Percentiles rank a stretch among this genome's conserved stretches.
phyloP scores from a whole-genome alignment of 2,329 filamentous ascomycete species.

The Sporothrix sp. region DNA sequence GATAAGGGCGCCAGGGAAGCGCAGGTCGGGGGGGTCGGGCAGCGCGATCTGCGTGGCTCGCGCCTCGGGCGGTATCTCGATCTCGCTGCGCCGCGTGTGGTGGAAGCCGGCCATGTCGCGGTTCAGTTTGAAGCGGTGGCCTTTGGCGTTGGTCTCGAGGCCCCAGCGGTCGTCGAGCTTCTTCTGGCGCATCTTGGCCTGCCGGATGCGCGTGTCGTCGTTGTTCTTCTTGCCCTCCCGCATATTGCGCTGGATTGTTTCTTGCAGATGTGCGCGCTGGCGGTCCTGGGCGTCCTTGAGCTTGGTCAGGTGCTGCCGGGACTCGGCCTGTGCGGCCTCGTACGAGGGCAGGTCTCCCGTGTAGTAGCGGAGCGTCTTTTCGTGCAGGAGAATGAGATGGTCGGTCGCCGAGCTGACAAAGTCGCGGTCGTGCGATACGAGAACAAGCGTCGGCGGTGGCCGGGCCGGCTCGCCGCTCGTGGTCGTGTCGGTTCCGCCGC shows the following conservation, averaged over 20 bases:
- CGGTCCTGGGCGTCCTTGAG: slow-evolving; percentile 78
- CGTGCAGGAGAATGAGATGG: slow-evolving; percentile 58
- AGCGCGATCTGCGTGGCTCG: slow-evolving; percentile 47
- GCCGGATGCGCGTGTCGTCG: slow-evolving; percentile 77
- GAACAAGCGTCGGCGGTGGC: slow-evolving; percentile 52
- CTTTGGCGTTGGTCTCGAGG: slow-evolving; percentile 60
- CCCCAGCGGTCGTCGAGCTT: slow-evolving; percentile 76
- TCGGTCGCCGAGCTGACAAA: slow-evolving; percentile 68
- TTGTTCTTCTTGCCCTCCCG: slow-evolving; percentile 66
- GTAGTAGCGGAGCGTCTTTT: slow-evolving; percentile 66
- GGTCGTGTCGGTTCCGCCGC: neutral
- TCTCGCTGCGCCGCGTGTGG: slow-evolving; percentile 49
- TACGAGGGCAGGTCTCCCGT: slow-evolving; percentile 61
- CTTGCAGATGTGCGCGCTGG: slow-evolving; percentile 71
- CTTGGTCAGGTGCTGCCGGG: slow-evolving; percentile 56
- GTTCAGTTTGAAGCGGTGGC: slow-evolving; percentile 72
- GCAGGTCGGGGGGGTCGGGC: slow-evolving; percentile 56
- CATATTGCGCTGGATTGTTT: slow-evolving; percentile 64
- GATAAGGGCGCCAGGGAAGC: slow-evolving; percentile 65
- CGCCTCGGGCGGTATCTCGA: slow-evolving; percentile 59
- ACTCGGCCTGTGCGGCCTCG: slow-evolving; percentile 57
- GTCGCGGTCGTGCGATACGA: slow-evolving; percentile 77
- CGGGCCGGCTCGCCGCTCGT: neutral
- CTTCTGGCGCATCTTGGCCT: slow-evolving; percentile 75
- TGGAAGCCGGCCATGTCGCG: slow-evolving; percentile 59